Evolutionary conservation across 768 basidiomycete species (phyloP), one percentile per base, ranked within the genome.

Genomic region (Artomyces pyxidatus): DNA sequence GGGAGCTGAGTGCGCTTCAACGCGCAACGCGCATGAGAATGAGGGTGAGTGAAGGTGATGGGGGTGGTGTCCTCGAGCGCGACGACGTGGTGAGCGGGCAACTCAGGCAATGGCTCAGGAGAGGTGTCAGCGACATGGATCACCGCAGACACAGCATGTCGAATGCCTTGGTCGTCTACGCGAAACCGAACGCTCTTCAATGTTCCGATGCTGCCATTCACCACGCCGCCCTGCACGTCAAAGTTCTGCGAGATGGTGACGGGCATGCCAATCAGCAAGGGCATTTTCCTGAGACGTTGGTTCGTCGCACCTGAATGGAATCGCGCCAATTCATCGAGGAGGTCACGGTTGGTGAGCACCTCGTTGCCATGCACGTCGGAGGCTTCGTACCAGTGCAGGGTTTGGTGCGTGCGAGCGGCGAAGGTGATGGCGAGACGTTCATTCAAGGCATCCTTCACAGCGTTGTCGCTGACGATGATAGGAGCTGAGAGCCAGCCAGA

Each of bases 231-330:
- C 21, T 60, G 47, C 0, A 73, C 62, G 41, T 72, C 70, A 48
- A 60, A 70, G 42, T 72, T 74, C n/a, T 66, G 59, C 0, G 58
- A 47, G 0, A 73, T 50, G 42, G 71, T 59, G 0, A 73, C 65
- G 0, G 68, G 69, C 69, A 73, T 72, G 0, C 70, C 71, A 4
- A 65, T 57, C 0, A 63, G 65, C 0, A 74, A 40, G 0, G 69
- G 71, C 1, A 72, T 43, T 8, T 54, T 49, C 1, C 67, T 64
- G 0, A 70, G 54, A 0, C 63, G 42, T 11, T 68, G 64, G 1
- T 60, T 55, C 8, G 66, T 69, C 10, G 46, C 22, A 1, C 66
- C 65, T 0, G 65, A 65, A 45, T 62, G 61, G 0, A 66, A 8
- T 0, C 26, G 10, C 16, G 50, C 37, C 0, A 50, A 54, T 10